These are phyloP conservation scores for Earliella scabrosa DNA, from an alignment of 1,284 basidiomycete species.

Conservation along the genomic window DNA sequence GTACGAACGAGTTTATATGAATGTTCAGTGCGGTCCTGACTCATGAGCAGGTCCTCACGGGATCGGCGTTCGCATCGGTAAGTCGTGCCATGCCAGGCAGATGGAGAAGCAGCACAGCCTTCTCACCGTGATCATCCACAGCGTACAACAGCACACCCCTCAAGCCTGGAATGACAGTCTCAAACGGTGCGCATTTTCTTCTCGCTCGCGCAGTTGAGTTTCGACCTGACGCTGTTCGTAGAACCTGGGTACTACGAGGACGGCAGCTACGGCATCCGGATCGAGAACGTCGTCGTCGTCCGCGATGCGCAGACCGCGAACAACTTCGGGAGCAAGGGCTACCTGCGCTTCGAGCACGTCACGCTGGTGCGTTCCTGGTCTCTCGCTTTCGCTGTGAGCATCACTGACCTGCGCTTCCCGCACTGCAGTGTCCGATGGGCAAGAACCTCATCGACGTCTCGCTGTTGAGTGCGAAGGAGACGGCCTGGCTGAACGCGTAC, in stretches of 20 bases:
- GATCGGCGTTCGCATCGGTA: conserved; percentile 80
- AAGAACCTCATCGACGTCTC: conserved; percentile 76
- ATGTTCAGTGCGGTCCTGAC: too few species aligned
- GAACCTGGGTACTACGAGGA: conserved; percentile 96
- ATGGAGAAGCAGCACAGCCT: neutral
- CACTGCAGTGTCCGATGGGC: conserved; percentile 80
- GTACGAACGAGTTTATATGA: conserved; percentile 21
- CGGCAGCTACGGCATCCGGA: conserved; percentile 91
- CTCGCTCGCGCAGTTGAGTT: too few species aligned
- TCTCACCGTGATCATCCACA: conserved; percentile 26
- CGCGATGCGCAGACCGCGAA: conserved; percentile 73
- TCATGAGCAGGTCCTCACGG: conserved; percentile 71
- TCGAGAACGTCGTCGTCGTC: conserved; percentile 88
- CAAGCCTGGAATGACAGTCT: conserved; percentile 87
- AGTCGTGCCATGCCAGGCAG: conserved; percentile 11
- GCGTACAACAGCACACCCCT: conserved; percentile 72
- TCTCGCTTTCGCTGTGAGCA: neutral
- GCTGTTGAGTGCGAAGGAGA: conserved; percentile 73
- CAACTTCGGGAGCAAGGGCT: conserved; percentile 87
- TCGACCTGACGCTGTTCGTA: too few species aligned
- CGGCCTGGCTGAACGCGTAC: conserved; percentile 85
- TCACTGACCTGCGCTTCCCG: neutral
- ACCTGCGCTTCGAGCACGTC: conserved; percentile 82
- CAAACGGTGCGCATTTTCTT: conserved; percentile 61
- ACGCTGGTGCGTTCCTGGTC: conserved; percentile 62